Evolutionary conservation across 176 grass and related monocot genomes (phyloP), one percentile per base, ranked within the genome.

Genomic region (Ensete ventricosum): DNA sequence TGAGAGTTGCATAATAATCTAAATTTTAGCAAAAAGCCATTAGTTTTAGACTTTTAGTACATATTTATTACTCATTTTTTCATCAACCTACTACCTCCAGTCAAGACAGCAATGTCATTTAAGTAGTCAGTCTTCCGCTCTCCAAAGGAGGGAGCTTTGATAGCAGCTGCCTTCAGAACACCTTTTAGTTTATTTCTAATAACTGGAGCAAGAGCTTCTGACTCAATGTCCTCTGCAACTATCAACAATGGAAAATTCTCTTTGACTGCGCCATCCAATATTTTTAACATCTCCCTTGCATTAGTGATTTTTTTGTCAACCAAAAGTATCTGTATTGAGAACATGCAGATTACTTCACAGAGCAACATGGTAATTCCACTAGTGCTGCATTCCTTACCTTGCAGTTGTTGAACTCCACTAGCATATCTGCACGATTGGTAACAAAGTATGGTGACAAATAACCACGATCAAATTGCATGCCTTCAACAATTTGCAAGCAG

Each of bases 391-490:
- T 66, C 13, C 43, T 5, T 71, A 85, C 93, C 82, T 90, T 93
- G 53, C 93, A 88, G 80, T 93, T 80, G 60, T 65, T 83, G 66
- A 85, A 92, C 80, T 93, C 93, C 14, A 77, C 85, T 1, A 74
- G 86, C 93, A 89, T 97, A 79, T 80, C 88, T 54, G 80, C 66
- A 79, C n/a, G 84, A 87, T 93, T 84, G 19, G 88, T 97, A 53
- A 93, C 78, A 73, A 97, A 97, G 67, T 93, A 88, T 50, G 88
- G 85, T 14, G 93, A 97, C 64, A 93, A 72, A 75, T 86, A 97
- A 68, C 93, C 90, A 75, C 93, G 83, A 74, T 91, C 93, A 58
- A 93, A 93, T 78, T 93, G 93, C 93, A 97, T 97, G 72, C 90
- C 90, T 90, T 97, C 78, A 2, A 88, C 80, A 29, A 93, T 81